Conservation (phyloP, 148 eudicot genomes). For the Vaccinium macrocarpon region DNA sequence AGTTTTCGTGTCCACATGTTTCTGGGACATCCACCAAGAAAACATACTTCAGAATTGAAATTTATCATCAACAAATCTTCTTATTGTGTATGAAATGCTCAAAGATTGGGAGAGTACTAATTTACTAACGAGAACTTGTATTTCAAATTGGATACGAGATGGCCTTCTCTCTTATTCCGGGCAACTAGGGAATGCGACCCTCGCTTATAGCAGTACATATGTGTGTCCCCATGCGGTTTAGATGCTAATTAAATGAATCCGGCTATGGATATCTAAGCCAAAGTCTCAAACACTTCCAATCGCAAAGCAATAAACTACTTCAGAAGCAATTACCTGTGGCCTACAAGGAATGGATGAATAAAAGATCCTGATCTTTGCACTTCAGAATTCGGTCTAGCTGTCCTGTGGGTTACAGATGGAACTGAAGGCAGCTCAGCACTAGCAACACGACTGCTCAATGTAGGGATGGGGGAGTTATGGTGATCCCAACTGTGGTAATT, state of each 20-base stretch:
- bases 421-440: constrained; percentile 56
- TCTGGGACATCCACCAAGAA: not conserved
- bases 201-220: not conserved
- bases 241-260: not conserved
- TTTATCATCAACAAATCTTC: not conserved
- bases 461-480: constrained; percentile 48
- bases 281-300: not conserved
- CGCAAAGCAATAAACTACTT: not conserved
- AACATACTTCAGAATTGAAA: not conserved
- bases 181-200: not conserved
- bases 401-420: constrained; percentile 53
- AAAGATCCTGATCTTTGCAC: constrained; percentile 63
- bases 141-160: not conserved
- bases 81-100: not conserved
- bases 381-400: constrained; percentile 59
- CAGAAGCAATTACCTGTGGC: constrained; percentile 55
- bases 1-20: not conserved
- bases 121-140: not conserved
- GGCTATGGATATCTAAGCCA: not conserved
- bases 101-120: not conserved
- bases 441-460: constrained; percentile 46
- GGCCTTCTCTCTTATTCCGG: not conserved
- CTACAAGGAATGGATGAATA: constrained; percentile 56
- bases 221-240: not conserved
- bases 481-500: constrained; percentile 72